phyloP scores from a whole-genome alignment of 768 basidiomycete species.

The Fomitopsis serialis region DNA sequence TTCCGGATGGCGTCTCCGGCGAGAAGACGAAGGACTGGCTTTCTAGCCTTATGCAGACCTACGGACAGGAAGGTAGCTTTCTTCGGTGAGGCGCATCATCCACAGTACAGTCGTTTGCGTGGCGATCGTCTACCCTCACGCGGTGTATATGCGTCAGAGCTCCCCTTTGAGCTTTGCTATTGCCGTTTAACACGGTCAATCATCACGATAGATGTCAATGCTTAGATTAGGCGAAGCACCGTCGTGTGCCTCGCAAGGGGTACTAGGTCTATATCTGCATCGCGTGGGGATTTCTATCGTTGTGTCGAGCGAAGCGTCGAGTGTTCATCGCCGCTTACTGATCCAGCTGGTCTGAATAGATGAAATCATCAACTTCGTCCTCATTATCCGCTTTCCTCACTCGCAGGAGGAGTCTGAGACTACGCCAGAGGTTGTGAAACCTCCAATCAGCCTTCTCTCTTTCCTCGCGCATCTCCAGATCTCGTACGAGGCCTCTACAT shows the following conservation, averaged over 20 bases:
- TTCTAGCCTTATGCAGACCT: constrained; percentile 33
- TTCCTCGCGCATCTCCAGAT: constrained; percentile 71
- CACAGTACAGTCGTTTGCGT: no score
- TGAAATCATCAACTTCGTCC: constrained; percentile 29
- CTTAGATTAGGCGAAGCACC: no score
- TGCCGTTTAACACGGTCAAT: no score
- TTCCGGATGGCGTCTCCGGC: constrained; percentile 39
- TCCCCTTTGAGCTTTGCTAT: no score
- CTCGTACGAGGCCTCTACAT: constrained; percentile 82
- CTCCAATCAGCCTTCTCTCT: constrained; percentile 40
- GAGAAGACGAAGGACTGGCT: constrained; percentile 51
- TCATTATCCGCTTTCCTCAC: constrained; percentile 25
- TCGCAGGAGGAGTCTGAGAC: constrained; percentile 30
- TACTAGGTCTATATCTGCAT: no score
- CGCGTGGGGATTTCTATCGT: no score
- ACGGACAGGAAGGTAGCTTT: constrained; percentile 63
- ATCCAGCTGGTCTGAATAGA: constrained; percentile 21
- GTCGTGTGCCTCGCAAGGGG: no score
- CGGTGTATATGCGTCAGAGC: no score
- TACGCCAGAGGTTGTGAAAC: constrained; percentile 17
- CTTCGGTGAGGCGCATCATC: constrained; percentile 49
- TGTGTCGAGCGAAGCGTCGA: no score
- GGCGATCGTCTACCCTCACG: no score
- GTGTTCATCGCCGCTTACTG: no score
- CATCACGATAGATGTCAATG: no score